Evolutionary conservation across 129 eudicot species (phyloP).

Genomic region (Lonicera japonica): DNA sequence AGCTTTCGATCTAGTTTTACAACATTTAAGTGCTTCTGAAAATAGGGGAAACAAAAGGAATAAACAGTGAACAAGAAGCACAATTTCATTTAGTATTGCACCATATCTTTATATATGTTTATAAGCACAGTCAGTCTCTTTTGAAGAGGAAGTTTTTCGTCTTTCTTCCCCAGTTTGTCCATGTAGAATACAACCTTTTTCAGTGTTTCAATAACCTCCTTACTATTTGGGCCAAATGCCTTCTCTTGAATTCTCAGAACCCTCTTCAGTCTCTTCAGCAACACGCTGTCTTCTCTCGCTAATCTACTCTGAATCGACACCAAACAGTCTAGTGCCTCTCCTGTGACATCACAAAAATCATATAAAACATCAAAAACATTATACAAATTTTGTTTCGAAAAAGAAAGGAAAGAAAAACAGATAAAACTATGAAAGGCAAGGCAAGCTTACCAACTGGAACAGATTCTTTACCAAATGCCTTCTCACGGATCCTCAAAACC

Average conservation of each 20-base stretch:
- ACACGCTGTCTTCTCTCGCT: constrained; percentile 44
- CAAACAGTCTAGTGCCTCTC: constrained; percentile 91
- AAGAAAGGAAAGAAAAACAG: too few relatives aligned
- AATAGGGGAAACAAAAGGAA: too few relatives aligned
- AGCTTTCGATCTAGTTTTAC: too few relatives aligned
- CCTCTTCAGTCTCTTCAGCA: constrained; percentile 59
- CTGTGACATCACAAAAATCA: constrained; percentile 24
- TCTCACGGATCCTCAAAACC: constrained; percentile 69
- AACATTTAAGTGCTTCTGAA: too few relatives aligned
- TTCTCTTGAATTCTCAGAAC: constrained; percentile 72
- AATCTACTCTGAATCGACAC: constrained; percentile 15
- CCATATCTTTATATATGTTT: constrained; percentile 46
- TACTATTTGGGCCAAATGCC: constrained; percentile 67
- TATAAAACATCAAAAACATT: too few relatives aligned
- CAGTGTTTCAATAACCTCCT: constrained; percentile 66
- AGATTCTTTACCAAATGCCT: constrained; percentile 69
- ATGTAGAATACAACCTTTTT: constrained; percentile 66
- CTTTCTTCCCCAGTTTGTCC: constrained; percentile 60
- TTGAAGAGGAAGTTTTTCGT: constrained; percentile 56
- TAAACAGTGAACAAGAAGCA: too few relatives aligned
- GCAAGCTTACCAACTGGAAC: constrained; percentile 70
- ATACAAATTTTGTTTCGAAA: too few relatives aligned
- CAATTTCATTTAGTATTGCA: background rate
- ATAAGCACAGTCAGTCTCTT: constrained; percentile 59
- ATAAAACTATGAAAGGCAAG: too few relatives aligned